Base-by-base conservation (phyloP, 2,329 filamentous ascomycete genomes). In the Verticillium isaacii region DNA sequence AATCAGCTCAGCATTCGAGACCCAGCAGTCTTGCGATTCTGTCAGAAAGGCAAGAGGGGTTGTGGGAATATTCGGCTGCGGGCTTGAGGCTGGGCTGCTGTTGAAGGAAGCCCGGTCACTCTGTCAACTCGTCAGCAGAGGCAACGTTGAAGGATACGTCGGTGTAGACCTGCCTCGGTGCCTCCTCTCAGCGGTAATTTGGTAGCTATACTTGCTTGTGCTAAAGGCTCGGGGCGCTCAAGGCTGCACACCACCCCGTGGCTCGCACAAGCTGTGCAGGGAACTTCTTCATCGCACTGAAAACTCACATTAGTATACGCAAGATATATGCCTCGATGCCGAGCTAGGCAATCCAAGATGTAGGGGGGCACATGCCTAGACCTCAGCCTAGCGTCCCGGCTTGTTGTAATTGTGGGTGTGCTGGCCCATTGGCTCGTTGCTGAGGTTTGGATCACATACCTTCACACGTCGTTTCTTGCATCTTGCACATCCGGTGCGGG, bases 381-480 rank as follows among this genome's bases (percentile, higher is more conserved):
- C 29, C 29, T 29, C 29, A 29, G 3, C 5, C 29, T 29, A 29
- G 29, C 29, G 29, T 29, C 29, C 5, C 29, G 6, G 25, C 25
- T 25, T 29, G 29, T 29, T 29, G 5, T 29, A 29, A 6, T 29
- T 29, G 29, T 29, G 29, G 29, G 29, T 29, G 29, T 29, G 29
- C 29, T 29, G 29, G 5, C 29, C 29, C 4, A 29, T 29, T 29
- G 29, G 29, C 4, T 29, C 29, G 29, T 29, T 29, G 29, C 29
- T 29, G 5, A 29, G 29, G 29, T 29, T 29, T 29, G 29, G 29
- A 29, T 29, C 29, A 25, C 19, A 14, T 34, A 56, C 52, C 56
- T 63, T 64, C 32, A 64, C 59, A 41, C 56, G 63, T 6, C 63
- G 60, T 29, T 41, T n/a, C 34, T 64, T 62, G 59, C 63, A 64